A percentile compares a stretch with the other conserved stretches of the same genome.
Conservation (phyloP, 352 stramenopile species). For the Thalassiosira ordinaria region DNA sequence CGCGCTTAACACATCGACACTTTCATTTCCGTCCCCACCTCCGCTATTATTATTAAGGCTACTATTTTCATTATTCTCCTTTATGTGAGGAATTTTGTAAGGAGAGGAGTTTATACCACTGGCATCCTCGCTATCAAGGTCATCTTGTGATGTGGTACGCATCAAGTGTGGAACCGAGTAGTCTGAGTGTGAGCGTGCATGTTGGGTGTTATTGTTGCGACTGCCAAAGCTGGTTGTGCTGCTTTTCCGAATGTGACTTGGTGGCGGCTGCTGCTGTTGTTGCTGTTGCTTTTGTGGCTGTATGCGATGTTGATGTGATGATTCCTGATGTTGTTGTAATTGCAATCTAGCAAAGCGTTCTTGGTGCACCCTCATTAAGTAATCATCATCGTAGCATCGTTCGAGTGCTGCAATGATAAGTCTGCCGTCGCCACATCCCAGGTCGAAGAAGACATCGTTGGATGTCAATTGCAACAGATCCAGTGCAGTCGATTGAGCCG, state of each 20-base stretch:
- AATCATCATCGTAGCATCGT: conserved; percentile 32
- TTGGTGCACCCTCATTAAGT: conserved; percentile 16
- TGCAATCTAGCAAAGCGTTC: conserved; percentile 3
- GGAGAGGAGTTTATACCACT: background rate
- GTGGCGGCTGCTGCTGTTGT: background rate
- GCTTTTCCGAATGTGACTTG: background rate
- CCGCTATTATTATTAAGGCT: too few species aligned
- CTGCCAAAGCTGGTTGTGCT: background rate
- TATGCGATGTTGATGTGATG: background rate
- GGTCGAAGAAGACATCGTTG: conserved; percentile 82
- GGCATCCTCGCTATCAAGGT: background rate
- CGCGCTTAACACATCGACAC: too few species aligned
- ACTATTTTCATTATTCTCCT: background rate
- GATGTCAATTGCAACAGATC: conserved; percentile 57
- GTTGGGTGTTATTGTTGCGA: background rate
- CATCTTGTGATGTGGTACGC: background rate
- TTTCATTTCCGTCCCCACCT: too few species aligned
- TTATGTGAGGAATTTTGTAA: background rate
- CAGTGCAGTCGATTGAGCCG: conserved; percentile 67
- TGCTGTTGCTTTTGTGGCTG: conserved; percentile 1
- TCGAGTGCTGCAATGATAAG: conserved; percentile 66
- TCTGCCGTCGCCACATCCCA: conserved; percentile 82
- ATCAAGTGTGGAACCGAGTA: background rate
- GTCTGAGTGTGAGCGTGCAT: background rate
- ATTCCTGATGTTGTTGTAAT: background rate